Percentiles rank a stretch among this genome's conserved stretches.
Conservation (phyloP, 2,329 filamentous ascomycete genomes). For the Acephala macrosclerotiorum region DNA sequence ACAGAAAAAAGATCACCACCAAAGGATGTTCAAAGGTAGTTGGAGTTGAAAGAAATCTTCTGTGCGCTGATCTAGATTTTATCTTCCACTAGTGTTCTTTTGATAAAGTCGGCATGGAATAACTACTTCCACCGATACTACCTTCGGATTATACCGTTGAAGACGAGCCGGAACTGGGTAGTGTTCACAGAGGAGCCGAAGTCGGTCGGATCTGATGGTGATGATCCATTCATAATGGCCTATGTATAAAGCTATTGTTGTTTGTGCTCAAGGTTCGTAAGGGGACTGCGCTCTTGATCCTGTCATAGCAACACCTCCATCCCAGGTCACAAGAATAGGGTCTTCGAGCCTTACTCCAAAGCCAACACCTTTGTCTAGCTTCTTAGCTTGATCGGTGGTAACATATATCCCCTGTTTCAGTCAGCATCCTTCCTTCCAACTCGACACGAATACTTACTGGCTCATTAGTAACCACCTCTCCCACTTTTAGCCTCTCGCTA, state of each 20-base stretch:
- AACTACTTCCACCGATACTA: no score
- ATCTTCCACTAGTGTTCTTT: no score
- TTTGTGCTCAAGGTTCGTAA: conserved; percentile 34
- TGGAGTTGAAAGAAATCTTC: no score
- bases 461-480: conserved; percentile 70
- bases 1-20: no score
- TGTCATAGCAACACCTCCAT: conserved; percentile 52
- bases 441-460: conserved; percentile 45
- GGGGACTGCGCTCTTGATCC: conserved; percentile 35
- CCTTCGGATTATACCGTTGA: no score
- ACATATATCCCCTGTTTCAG: conserved; percentile 62
- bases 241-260: neutral
- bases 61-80: no score
- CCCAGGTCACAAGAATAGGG: conserved; percentile 61
- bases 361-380: conserved; percentile 45
- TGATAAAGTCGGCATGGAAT: no score
- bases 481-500: conserved; percentile 53
- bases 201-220: no score
- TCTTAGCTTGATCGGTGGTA: conserved; percentile 42
- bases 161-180: no score
- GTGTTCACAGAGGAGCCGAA: no score
- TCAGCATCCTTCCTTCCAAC: neutral
- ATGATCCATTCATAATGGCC: neutral
- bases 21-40: no score
- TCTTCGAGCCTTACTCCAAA: conserved; percentile 71